Evolutionary conservation across 495 filamentous ascomycete genomes (phyloP), one percentile per base, ranked within the genome.

Genomic region (Penicillium flavigenum): DNA sequence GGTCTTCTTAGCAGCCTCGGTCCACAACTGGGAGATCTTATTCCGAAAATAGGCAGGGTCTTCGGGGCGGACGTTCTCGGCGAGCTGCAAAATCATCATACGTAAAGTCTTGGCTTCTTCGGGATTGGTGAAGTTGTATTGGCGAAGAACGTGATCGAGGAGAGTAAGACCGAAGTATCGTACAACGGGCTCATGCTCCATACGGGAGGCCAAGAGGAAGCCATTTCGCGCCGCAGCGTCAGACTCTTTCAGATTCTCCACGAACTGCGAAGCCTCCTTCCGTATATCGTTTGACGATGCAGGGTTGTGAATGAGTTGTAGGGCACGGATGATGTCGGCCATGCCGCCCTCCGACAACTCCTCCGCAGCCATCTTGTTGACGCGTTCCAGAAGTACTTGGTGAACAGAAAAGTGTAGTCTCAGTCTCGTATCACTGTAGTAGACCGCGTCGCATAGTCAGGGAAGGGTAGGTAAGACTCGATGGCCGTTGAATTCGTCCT

Each of bases 1-100:
- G 64, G 84, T 89, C 65, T 92, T 82, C 76, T 99, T 98, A 26
- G 92, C 91, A 50, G 96, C 74, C 69, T 97, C 94, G 7, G 91
- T 88, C 95, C 94, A 98, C 56, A 98, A 73, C 73, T 93, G 88
- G n/a, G 91, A 90, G 32, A 94, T 87, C 73, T 98, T 98, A 76
- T 94, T 98, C 64, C 92, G 84, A 60, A 98, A 72, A 65, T 90
- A 98, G 22, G 81, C 63, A 3, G 92, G 90, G 67, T 99, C 93
- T 22, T 86, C 79, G 50, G 82, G 81, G 10, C 82, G 76, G 53
- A 93, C 78, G 53, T 80, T 77, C 62, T 87, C 83, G n/a, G 92
- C 88, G 16, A 99, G 83, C 67, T 87, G 76, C 32, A 96, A 72
- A 34, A 95, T 81, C 81, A 90, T 91, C 41, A 77, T 73, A 31